Evolutionary conservation across 257 asterid species (phyloP), one percentile per base, ranked within the genome.

Genomic region (Petunia secreta): DNA sequence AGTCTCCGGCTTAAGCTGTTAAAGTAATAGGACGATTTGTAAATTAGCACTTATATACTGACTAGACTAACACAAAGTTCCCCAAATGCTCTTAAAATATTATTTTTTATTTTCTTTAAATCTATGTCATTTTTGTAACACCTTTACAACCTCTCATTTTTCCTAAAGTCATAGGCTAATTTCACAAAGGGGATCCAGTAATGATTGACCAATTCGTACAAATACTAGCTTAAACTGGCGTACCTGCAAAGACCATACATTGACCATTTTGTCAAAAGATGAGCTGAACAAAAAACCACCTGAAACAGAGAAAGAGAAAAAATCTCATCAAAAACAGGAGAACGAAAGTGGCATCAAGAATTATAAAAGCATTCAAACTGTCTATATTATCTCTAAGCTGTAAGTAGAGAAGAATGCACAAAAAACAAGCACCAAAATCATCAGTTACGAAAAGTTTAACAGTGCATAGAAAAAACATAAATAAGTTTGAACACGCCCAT

Each of bases 241-340:
- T 91, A 94, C 98, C 97, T 93, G 88, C 79, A 95, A 88, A 87
- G 94, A 92, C 99, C 99, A 95, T 37, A 91, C 98, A 10, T 83
- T 85, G 87, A 95, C 92, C 59, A 79, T 84, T 90, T 89, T 95
- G 87, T 95, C 99, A 82, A 85, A 93, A 0, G 99, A 91, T 77
- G 96, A 89, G 93, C 99, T 95, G 96, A 95, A 95, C 84, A 95
- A 89, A 85, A 90, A 93, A 63, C 86, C 97, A 80, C 97, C 99
- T 94, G 81, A 79, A 84, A 78, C 78, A 80, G 59, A 83, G 81
- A 50, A 86, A 10, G 25, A 74, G 79, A 39, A 3, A 53, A 68
- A 64, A 76, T 50, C 59, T 39, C 63, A 40, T 52, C 55, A 78
- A 25, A 13, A 63, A 57, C 10, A 79, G 66, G 68, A 85, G 57